Evolutionary conservation across 2,329 filamentous ascomycete species (phyloP), one percentile per base, ranked within the genome.

Genomic region (Sarocladiaceae sp.): DNA sequence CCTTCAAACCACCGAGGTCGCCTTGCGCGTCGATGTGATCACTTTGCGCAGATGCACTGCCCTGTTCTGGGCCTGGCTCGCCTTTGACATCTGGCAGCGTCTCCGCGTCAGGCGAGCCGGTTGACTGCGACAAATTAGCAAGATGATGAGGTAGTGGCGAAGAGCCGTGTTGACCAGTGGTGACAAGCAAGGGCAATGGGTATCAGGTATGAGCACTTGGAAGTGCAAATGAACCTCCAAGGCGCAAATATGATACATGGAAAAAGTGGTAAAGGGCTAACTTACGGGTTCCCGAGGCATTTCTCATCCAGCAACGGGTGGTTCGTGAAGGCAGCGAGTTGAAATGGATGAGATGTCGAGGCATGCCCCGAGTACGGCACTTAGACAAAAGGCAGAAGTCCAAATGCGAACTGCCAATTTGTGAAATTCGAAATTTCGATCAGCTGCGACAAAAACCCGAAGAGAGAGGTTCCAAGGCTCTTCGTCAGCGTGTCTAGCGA

Each of bases 211-310:
- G 18, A 28, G 22, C n/a, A n/a, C n/a, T n/a, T n/a, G 35, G 3
- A 20, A 7, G 12, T 35, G 26, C 17, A 20, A 35, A 12, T 3
- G 4, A 20, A 23, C 5, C 20, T 33, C 26, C 15, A 5, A n/a
- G 26, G 22, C 40, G 40, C 40, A n/a, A n/a, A n/a, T n/a, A 44
- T 33, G 26, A 20, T 20, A 48, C 22, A 15, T 20, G 6, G 17
- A 5, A 17, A 20, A 5, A 31, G 10, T 11, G 28, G 4, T 33
- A 20, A 37, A 4, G 33, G 33, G 10, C 37, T 36, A 15, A 50
- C 47, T 50, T 23, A 50, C 47, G 28, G 47, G 36, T 36, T 50
- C 47, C 47, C 47, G 47, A 37, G 47, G 47, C 47, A 50, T 50
- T 50, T 36, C 47, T 50, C 47, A 50, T 50, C 47, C 33, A 50